These are phyloP conservation scores for Strigomonas culicis DNA, from an alignment of 208 protist species.

Conservation along the genomic window DNA sequence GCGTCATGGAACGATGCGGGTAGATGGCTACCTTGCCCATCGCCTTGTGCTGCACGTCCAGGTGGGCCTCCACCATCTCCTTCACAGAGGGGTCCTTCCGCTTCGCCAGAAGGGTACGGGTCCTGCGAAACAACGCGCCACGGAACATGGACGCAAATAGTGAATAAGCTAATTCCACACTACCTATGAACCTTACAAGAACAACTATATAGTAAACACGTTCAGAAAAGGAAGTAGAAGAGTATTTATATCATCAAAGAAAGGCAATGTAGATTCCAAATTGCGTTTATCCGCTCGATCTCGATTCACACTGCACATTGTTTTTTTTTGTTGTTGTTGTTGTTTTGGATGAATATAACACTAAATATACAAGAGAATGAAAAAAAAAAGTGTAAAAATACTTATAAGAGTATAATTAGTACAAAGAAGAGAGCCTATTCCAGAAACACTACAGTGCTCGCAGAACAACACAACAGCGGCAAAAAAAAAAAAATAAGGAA, in stretches of 20 bases:
- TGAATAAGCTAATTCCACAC: no score
- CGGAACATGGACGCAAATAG: no score
- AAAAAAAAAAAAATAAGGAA: constrained; percentile 12
- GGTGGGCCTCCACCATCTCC: constrained; percentile 42
- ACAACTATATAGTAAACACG: no score
- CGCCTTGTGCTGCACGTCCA: constrained; percentile 57
- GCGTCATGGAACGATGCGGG: constrained; percentile 76
- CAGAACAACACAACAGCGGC: not conserved
- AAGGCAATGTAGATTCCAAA: no score
- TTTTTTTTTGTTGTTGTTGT: not conserved
- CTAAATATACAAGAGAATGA: not conserved
- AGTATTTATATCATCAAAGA: no score
- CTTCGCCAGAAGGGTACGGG: no score
- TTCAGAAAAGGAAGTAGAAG: no score
- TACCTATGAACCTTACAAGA: no score
- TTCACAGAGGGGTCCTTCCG: constrained; percentile 22
- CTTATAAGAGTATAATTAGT: not conserved
- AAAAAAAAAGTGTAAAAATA: not conserved
- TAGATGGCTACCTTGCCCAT: constrained; percentile 67
- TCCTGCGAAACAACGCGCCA: no score
- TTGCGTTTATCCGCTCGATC: no score
- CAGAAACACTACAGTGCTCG: not conserved
- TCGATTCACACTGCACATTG: no score
- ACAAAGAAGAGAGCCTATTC: not conserved
- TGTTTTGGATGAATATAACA: not conserved